Evolutionary conservation across 1,284 basidiomycete genomes (phyloP).

Genomic region (Mycena citricolor): DNA sequence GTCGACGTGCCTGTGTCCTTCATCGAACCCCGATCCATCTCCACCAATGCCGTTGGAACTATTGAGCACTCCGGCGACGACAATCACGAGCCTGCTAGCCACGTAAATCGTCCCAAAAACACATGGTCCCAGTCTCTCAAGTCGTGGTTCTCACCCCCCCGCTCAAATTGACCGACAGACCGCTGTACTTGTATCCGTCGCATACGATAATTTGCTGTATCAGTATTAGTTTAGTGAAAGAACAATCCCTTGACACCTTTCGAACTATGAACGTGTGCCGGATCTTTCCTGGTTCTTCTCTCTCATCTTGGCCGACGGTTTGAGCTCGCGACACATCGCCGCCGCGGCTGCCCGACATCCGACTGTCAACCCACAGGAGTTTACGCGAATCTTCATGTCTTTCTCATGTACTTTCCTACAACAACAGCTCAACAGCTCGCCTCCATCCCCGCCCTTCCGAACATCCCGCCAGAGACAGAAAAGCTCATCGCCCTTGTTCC

Average conservation of each 20-base stretch:
- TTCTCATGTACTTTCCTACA: slow-evolving; percentile 79
- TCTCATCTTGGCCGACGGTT: neutral
- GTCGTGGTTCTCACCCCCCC: slow-evolving; percentile 17
- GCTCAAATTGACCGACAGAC: slow-evolving; percentile 15
- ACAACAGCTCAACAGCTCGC: slow-evolving; percentile 72
- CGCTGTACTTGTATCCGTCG: slow-evolving; percentile 15
- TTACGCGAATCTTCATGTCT: slow-evolving; percentile 18
- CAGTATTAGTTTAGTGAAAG: slow-evolving; percentile 20
- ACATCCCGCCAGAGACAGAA: slow-evolving; percentile 52
- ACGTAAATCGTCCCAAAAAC: slow-evolving; percentile 14
- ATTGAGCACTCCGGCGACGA: too few relatives aligned
- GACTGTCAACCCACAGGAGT: slow-evolving; percentile 12
- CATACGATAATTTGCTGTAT: slow-evolving; percentile 25
- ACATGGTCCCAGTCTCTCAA: slow-evolving; percentile 17
- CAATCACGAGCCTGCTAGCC: too few relatives aligned
- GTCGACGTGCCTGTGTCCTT: slow-evolving; percentile 11
- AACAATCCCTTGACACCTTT: slow-evolving; percentile 4
- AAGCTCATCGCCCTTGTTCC: slow-evolving; percentile 55
- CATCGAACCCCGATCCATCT: slow-evolving; percentile 4
- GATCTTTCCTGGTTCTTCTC: slow-evolving; percentile 13
- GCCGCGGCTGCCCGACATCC: slow-evolving; percentile 10
- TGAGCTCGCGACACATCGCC: neutral
- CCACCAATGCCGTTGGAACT: neutral
- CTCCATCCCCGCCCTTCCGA: slow-evolving; percentile 63
- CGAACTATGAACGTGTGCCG: slow-evolving; percentile 18